Conservation (phyloP, 345 rosid species). For the Syzygium grande region DNA sequence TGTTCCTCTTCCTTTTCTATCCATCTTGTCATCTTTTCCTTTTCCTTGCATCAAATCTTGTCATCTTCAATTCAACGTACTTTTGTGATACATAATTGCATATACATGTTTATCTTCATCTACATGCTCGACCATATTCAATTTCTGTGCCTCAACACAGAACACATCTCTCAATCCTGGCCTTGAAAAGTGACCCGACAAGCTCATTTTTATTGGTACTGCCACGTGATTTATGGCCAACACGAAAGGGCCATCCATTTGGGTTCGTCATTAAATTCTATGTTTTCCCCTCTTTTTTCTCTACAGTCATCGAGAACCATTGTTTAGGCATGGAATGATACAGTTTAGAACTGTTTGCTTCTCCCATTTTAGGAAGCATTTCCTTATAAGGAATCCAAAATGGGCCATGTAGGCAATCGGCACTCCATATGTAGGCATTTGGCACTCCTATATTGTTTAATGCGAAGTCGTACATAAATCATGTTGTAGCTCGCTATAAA, state of each 20-base stretch:
- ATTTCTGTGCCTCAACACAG: slow-evolving; percentile 15
- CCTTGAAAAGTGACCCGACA: slow-evolving; percentile 53
- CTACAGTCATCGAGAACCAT: neutral
- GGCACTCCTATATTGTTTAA: slow-evolving; percentile 2
- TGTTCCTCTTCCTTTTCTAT: slow-evolving; percentile 6
- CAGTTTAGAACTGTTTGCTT: neutral
- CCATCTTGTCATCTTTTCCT: slow-evolving; percentile 23
- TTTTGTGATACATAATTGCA: neutral
- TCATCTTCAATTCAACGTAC: neutral
- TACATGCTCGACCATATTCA: slow-evolving; percentile 29
- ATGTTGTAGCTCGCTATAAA: neutral
- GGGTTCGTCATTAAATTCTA: slow-evolving; percentile 5
- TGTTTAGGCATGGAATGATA: neutral
- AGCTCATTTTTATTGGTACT: slow-evolving; percentile 34
- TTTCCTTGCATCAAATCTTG: neutral
- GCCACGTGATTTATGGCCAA: slow-evolving; percentile 35
- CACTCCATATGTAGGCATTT: slow-evolving; percentile 13
- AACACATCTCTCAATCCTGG: slow-evolving; percentile 14
- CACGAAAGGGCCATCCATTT: slow-evolving; percentile 14
- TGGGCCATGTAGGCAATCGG: slow-evolving; percentile 21
- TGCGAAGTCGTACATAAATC: neutral
- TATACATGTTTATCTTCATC: slow-evolving; percentile 24
- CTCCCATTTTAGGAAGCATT: slow-evolving; percentile 33
- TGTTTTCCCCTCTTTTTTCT: neutral
- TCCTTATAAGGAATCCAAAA: slow-evolving; percentile 11